phyloP scores from a whole-genome alignment of 306 rosid genomes.

The Medicago arabica region DNA sequence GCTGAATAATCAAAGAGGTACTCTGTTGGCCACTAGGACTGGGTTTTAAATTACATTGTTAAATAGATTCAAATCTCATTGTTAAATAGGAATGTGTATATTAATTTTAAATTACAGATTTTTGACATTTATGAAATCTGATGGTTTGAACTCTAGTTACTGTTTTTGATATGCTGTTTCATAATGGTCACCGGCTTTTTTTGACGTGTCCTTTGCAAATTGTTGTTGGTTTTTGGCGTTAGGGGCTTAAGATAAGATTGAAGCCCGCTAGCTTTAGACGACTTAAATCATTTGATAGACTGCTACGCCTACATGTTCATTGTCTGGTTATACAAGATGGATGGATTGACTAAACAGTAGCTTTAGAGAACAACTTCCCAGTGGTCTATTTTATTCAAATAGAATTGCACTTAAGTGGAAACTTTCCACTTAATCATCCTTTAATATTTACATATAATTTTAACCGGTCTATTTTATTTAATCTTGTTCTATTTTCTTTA shows the following conservation, averaged over 20 bases:
- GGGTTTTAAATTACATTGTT: no score
- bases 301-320: neutral
- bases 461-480: neutral
- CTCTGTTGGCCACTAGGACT: no score
- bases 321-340: conserved; percentile 4
- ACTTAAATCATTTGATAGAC: neutral
- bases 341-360: conserved; percentile 2
- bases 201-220: conserved; percentile 14
- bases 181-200: neutral
- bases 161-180: neutral
- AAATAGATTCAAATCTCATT: conserved; percentile 1
- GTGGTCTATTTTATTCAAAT: no score
- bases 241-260: conserved; percentile 9
- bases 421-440: conserved; percentile 11
- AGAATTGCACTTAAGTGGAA: no score
- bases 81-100: neutral
- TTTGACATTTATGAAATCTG: conserved; percentile 16
- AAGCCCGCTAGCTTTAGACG: conserved; percentile 14
- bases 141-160: conserved; percentile 24
- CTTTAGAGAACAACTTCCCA: conserved; percentile 13
- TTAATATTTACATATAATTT: neutral
- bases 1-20: neutral
- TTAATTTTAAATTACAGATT: neutral
- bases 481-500: neutral
- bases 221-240: conserved; percentile 11